phyloP scores from a whole-genome alignment of 257 asterid genomes.

The Cruciata laevipes region DNA sequence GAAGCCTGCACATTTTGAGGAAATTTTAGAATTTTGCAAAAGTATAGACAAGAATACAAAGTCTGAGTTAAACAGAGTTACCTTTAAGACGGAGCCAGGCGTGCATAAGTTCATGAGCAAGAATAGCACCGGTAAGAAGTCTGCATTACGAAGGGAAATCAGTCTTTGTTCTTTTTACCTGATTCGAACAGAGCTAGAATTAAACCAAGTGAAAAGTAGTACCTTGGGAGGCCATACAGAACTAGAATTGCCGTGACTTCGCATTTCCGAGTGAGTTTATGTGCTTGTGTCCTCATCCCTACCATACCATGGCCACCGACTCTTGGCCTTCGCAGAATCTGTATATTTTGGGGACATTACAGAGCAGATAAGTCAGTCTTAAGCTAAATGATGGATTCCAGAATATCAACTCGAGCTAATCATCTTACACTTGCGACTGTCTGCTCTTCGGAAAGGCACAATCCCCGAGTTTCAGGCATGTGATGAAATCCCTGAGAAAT shows the following conservation, averaged over 20 bases:
- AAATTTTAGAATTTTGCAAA: background rate
- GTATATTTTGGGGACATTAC: conserved; percentile 12
- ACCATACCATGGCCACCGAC: conserved; percentile 68
- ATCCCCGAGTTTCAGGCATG: conserved; percentile 97
- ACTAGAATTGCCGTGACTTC: conserved; percentile 98
- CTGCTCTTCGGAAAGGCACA: conserved; percentile 97
- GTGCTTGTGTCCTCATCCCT: conserved; percentile 79
- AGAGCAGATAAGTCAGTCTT: background rate
- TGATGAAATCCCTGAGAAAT: conserved; percentile 79
- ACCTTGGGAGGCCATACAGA: conserved; percentile 96
- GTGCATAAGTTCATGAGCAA: conserved; percentile 96
- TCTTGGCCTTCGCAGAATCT: conserved; percentile 78
- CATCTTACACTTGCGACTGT: conserved; percentile 79
- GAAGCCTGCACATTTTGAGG: conserved; percentile 38
- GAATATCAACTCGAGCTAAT: conserved; percentile 10
- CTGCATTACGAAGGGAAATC: conserved; percentile 36
- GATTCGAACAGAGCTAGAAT: background rate
- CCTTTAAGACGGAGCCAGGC: conserved; percentile 97
- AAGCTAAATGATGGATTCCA: background rate
- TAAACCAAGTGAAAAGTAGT: background rate
- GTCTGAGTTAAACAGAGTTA: conserved; percentile 9
- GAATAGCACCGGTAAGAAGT: conserved; percentile 90
- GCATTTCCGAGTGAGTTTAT: conserved; percentile 73
- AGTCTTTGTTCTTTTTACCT: background rate
- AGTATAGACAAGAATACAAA: background rate